Conservation (phyloP, 2,329 filamentous ascomycete species). For the Aspergillus sp. region DNA sequence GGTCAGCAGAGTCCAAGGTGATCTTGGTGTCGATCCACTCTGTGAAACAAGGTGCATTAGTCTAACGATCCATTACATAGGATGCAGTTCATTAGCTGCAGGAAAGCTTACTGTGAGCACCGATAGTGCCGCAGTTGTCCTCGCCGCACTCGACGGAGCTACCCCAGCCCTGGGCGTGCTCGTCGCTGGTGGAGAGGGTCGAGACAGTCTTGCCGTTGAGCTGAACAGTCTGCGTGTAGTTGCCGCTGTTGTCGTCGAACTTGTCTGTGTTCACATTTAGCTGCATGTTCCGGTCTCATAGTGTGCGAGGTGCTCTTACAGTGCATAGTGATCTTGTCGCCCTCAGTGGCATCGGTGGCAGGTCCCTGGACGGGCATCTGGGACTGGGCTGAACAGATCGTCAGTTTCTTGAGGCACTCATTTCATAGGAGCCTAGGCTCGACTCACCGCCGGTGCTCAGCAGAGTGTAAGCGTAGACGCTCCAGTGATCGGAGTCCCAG, state of each 20-base stretch:
- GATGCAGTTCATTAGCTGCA: neutral
- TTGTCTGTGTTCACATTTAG: constrained; percentile 26
- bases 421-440: too few species aligned
- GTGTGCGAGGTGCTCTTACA: constrained; percentile 18
- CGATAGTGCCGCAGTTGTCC: constrained; percentile 42
- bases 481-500: constrained; percentile 37
- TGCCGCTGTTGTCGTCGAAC: constrained; percentile 39
- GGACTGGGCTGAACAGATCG: neutral
- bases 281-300: neutral
- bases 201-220: constrained; percentile 41
- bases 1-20: constrained; percentile 29
- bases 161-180: constrained; percentile 45
- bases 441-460: constrained; percentile 16
- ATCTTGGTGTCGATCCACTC: constrained; percentile 44
- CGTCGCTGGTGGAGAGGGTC: constrained; percentile 47
- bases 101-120: constrained; percentile 34
- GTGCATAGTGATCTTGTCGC: constrained; percentile 43
- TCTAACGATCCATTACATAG: neutral
- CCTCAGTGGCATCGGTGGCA: constrained; percentile 21
- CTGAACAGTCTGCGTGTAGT: constrained; percentile 43
- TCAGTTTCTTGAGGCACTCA: neutral
- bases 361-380: constrained; percentile 37
- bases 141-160: constrained; percentile 44
- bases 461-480: constrained; percentile 36
- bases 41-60: constrained; percentile 4